A percentile compares a stretch with the other conserved stretches of the same genome.
Evolutionary conservation across 75 land plant species (phyloP).

Genomic region (Isoetes taiwanensis): DNA sequence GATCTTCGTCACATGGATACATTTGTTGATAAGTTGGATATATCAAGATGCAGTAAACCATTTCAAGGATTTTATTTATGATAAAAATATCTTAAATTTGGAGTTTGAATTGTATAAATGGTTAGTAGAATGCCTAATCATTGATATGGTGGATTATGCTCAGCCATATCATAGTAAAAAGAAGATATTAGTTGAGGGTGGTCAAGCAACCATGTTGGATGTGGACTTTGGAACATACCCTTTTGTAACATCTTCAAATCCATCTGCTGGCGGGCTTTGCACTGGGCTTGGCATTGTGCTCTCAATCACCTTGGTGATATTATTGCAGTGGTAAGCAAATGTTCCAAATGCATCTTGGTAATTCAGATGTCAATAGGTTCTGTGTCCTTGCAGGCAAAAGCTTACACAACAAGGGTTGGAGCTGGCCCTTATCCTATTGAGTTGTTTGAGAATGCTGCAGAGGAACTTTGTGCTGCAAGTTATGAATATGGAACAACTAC

Average conservation of each 20-base stretch:
- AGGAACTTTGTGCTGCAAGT: conserved; percentile 63
- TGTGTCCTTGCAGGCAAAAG: conserved; percentile 92
- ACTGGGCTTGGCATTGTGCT: conserved; percentile 93
- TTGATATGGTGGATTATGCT: conserved; percentile 74
- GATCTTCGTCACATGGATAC: conserved; percentile 82
- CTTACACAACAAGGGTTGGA: conserved; percentile 92
- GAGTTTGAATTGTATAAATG: conserved; percentile 66
- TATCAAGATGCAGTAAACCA: conserved; percentile 68
- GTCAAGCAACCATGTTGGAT: conserved; percentile 98
- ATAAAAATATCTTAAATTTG: conserved; percentile 35
- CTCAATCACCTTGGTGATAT: conserved; percentile 79
- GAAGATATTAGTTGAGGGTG: conserved; percentile 91
- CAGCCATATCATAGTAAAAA: conserved; percentile 44
- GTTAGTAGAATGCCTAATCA: conserved; percentile 62
- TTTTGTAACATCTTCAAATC: conserved; percentile 95
- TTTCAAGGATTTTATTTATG: conserved; percentile 56
- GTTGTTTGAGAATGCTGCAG: conserved; percentile 50
- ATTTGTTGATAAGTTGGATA: conserved; percentile 65
- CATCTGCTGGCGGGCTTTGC: conserved; percentile 93
- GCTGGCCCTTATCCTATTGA: conserved; percentile 96
- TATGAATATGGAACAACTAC: conserved; percentile 89
- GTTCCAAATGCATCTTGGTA: too few species aligned
- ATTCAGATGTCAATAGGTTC: too few species aligned
- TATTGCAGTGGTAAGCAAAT: conserved; percentile 75
- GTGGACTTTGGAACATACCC: conserved; percentile 98